These are phyloP conservation scores for Phytophthora idaei DNA, from an alignment of 352 stramenopile genomes.

Conservation along the genomic window DNA sequence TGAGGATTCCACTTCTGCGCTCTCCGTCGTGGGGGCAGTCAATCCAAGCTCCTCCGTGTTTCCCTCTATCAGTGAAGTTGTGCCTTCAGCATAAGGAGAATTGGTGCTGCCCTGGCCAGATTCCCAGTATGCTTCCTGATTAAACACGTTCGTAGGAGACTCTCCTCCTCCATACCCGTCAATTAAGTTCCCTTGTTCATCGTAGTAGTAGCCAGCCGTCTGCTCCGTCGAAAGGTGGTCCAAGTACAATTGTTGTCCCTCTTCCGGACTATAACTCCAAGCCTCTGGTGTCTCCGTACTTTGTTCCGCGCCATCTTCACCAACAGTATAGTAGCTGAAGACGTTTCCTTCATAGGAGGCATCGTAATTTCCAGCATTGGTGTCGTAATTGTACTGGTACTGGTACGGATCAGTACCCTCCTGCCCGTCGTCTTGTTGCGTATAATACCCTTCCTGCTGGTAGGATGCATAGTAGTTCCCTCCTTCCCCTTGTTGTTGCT, in stretches of 20 bases:
- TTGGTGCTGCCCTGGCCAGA: constrained; percentile 39
- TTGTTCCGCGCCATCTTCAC: background rate
- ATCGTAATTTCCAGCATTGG: background rate
- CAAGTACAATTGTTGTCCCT: constrained; percentile 22
- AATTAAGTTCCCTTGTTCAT: constrained; percentile 30
- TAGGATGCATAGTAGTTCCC: constrained; percentile 10
- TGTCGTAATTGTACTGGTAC: constrained; percentile 22
- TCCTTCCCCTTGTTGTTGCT: constrained; percentile 9
- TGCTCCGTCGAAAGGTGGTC: constrained; percentile 30
- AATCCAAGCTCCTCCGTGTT: background rate
- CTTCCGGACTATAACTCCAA: constrained; percentile 25
- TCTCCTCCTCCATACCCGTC: constrained; percentile 21
- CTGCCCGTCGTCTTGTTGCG: constrained; percentile 13
- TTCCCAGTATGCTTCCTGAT: constrained; percentile 58
- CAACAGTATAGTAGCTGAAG: constrained; percentile 19
- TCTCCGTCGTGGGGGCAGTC: background rate
- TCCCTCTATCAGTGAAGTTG: background rate
- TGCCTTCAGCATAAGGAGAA: constrained; percentile 4
- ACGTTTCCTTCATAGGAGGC: constrained; percentile 10
- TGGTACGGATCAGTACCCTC: background rate
- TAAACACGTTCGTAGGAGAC: constrained; percentile 38
- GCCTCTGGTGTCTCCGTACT: constrained; percentile 1
- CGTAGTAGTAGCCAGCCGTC: constrained; percentile 32
- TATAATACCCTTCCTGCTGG: constrained; percentile 18
- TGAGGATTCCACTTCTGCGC: constrained; percentile 1